Conservation (phyloP, 306 rosid species). For the Trifolium dubium region DNA sequence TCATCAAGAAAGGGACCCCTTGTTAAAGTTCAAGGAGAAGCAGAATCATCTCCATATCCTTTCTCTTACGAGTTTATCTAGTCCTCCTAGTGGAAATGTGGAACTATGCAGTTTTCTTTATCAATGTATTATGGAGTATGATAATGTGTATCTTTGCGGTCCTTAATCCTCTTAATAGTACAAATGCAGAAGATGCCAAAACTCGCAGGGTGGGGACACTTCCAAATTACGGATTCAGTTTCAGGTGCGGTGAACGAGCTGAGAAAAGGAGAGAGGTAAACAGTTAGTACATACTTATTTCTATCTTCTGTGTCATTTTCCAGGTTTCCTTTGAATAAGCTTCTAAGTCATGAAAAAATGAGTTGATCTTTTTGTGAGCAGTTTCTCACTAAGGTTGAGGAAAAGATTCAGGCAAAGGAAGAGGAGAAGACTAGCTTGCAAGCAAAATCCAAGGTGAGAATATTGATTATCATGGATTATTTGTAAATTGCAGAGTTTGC, state of each 20-base stretch:
- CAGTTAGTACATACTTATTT: constrained; percentile 37
- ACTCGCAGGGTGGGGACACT: constrained; percentile 64
- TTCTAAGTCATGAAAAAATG: constrained; percentile 21
- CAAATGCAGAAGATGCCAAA: constrained; percentile 64
- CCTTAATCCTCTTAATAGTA: constrained; percentile 65
- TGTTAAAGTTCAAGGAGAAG: constrained; percentile 60
- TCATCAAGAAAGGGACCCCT: constrained; percentile 52
- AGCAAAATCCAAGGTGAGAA: constrained; percentile 82
- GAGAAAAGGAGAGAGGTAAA: constrained; percentile 94
- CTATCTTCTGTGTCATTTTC: not conserved
- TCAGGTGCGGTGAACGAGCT: constrained; percentile 91
- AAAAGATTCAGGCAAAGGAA: constrained; percentile 92
- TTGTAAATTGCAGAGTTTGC: constrained; percentile 15
- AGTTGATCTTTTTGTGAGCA: constrained; percentile 49
- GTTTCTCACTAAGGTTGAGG: constrained; percentile 94
- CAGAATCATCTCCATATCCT: constrained; percentile 82
- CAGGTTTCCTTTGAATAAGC: constrained; percentile 32
- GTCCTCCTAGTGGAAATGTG: constrained; percentile 29
- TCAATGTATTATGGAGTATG: constrained; percentile 14
- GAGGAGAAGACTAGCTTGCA: constrained; percentile 80
- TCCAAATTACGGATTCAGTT: constrained; percentile 92
- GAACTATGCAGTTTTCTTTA: constrained; percentile 20
- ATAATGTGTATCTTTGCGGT: constrained; percentile 25
- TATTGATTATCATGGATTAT: constrained; percentile 33
- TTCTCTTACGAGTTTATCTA: constrained; percentile 28